Conservation (phyloP, 2,329 filamentous ascomycete genomes). For the Simplicillium aogashimaense region DNA sequence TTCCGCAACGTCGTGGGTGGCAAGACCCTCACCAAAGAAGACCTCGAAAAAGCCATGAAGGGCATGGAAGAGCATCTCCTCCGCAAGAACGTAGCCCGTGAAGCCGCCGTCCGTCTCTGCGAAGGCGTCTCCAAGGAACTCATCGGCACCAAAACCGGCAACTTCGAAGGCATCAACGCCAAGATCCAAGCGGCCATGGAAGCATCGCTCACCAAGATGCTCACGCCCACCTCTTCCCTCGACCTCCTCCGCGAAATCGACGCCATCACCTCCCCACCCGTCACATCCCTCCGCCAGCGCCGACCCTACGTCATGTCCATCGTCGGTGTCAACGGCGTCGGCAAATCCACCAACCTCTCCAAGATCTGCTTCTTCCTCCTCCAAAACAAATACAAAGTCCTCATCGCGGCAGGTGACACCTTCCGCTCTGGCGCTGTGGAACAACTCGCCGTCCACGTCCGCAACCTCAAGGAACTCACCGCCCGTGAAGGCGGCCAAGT, state of each 20-base stretch:
- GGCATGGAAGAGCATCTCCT: slow-evolving; percentile 93
- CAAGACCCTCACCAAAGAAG: slow-evolving; percentile 80
- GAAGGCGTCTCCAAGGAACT: slow-evolving; percentile 86
- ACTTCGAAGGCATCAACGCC: slow-evolving; percentile 79
- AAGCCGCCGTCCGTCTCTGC: slow-evolving; percentile 85
- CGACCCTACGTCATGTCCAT: slow-evolving; percentile 97
- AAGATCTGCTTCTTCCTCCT: slow-evolving; percentile 98
- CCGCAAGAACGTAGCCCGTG: slow-evolving; percentile 91
- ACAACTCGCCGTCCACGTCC: slow-evolving; percentile 89
- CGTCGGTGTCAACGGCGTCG: slow-evolving; percentile 95
- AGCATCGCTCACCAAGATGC: slow-evolving; percentile 83
- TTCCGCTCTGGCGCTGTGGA: slow-evolving; percentile 97
- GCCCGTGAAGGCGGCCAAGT: slow-evolving; percentile 75
- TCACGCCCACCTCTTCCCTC: slow-evolving; percentile 89
- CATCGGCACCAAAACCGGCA: slow-evolving; percentile 81
- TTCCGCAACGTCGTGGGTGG: slow-evolving; percentile 94
- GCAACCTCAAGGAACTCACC: slow-evolving; percentile 83
- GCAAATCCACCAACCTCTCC: slow-evolving; percentile 93
- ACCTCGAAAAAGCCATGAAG: slow-evolving; percentile 86
- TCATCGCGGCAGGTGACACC: slow-evolving; percentile 91
- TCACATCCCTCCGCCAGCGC: slow-evolving; percentile 49
- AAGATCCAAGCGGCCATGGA: slow-evolving; percentile 84
- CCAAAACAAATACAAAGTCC: slow-evolving; percentile 92
- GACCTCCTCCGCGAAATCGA: slow-evolving; percentile 93
- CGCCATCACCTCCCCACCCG: slow-evolving; percentile 58